These are phyloP conservation scores for Wickerhamiella galacta DNA, from an alignment of 805 yeast species.

Conservation along the genomic window DNA sequence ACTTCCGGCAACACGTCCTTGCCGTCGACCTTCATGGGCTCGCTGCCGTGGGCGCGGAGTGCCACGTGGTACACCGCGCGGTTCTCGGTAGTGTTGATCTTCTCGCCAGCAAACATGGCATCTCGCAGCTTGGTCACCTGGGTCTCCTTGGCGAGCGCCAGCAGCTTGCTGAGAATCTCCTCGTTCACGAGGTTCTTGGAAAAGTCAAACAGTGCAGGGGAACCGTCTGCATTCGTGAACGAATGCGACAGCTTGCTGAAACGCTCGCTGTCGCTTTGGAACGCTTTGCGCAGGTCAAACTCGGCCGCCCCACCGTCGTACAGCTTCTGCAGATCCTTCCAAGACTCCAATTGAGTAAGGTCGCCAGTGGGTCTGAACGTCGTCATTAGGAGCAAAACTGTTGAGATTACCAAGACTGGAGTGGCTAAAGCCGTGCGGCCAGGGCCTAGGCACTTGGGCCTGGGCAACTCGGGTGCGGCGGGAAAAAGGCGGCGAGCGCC, in stretches of 20 bases:
- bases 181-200: slow-evolving; percentile 88
- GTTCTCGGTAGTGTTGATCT: slow-evolving; percentile 89
- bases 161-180: slow-evolving; percentile 48
- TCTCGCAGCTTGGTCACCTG: slow-evolving; percentile 75
- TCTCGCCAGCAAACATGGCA: slow-evolving; percentile 80
- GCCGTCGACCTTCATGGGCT: slow-evolving; percentile 80
- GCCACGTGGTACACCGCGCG: slow-evolving; percentile 92
- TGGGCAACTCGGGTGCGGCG: too few relatives aligned
- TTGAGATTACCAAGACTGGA: too few relatives aligned
- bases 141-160: slow-evolving; percentile 79
- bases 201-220: slow-evolving; percentile 83
- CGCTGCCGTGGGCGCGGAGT: slow-evolving; percentile 77
- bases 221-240: slow-evolving; percentile 71
- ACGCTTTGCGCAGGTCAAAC: slow-evolving; percentile 63
- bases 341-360: slow-evolving; percentile 46
- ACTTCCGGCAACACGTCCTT: slow-evolving; percentile 82
- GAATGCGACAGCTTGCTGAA: slow-evolving; percentile 61
- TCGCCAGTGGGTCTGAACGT: not conserved
- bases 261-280: slow-evolving; percentile 56
- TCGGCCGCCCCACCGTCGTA: slow-evolving; percentile 54
- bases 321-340: slow-evolving; percentile 58
- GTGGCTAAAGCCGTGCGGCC: too few relatives aligned
- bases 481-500: too few relatives aligned
- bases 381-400: slow-evolving; percentile 1
- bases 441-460: too few relatives aligned